These are phyloP conservation scores for Rickenella mellea DNA, from an alignment of 768 basidiomycete genomes.

Conservation along the genomic window DNA sequence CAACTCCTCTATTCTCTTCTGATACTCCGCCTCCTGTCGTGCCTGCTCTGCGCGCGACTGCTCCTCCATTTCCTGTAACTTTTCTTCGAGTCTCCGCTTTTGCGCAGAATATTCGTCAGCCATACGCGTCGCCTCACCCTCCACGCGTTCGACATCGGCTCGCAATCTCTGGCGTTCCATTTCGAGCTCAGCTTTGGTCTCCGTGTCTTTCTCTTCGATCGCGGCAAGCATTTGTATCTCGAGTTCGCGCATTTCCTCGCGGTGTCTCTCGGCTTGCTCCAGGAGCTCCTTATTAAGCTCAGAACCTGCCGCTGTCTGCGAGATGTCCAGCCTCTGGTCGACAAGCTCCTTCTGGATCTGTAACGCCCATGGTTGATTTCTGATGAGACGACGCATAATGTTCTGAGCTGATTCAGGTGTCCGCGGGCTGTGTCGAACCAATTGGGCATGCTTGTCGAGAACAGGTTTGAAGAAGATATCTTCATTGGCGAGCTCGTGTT, in stretches of 20 bases:
- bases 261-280: slow-evolving; percentile 35
- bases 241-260: slow-evolving; percentile 36
- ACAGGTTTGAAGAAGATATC: slow-evolving; percentile 43
- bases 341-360: slow-evolving; percentile 50
- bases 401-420: slow-evolving; percentile 30
- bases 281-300: slow-evolving; percentile 42
- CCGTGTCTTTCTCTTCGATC: neutral
- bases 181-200: too few species aligned
- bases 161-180: too few species aligned
- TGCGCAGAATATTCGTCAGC: too few species aligned
- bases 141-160: too few species aligned
- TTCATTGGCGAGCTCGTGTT: slow-evolving; percentile 31
- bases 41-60: too few species aligned
- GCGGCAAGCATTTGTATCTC: slow-evolving; percentile 18
- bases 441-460: slow-evolving; percentile 36
- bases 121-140: too few species aligned
- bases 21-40: too few species aligned
- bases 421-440: slow-evolving; percentile 31
- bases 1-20: too few species aligned
- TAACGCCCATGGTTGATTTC: slow-evolving; percentile 31
- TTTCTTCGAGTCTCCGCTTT: too few species aligned
- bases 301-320: slow-evolving; percentile 42
- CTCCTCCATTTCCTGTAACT: too few species aligned
- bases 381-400: slow-evolving; percentile 33
- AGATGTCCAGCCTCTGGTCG: slow-evolving; percentile 35